Evolutionary conservation across 306 rosid genomes (phyloP).

Genomic region (Cicer cuneatum): DNA sequence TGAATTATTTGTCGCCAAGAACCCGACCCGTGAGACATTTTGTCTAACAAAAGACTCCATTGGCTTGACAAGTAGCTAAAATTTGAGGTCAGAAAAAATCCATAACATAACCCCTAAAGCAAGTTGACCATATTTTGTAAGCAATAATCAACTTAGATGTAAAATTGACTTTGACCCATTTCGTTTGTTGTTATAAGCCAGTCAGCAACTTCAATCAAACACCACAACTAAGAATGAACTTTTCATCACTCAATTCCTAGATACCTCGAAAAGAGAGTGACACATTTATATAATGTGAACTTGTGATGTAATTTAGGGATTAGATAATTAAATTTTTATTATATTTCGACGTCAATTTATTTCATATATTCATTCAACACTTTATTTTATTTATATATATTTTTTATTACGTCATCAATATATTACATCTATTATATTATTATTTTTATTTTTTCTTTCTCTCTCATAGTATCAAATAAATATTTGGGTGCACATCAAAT

Average conservation of each 20-base stretch:
- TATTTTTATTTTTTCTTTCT: no score
- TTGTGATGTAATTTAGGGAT: neutral
- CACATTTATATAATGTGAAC: conserved; percentile 1
- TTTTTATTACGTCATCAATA: no score
- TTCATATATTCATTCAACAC: no score
- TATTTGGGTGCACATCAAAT: no score
- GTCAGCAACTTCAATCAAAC: conserved; percentile 23
- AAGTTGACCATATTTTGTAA: conserved; percentile 42
- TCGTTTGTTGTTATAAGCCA: conserved; percentile 14
- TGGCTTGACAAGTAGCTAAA: conserved; percentile 39
- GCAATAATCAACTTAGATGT: conserved; percentile 20
- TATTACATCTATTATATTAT: no score
- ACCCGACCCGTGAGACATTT: conserved; percentile 45
- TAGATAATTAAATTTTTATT: neutral
- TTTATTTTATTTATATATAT: no score
- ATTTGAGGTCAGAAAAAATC: conserved; percentile 38
- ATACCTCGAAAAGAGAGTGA: conserved; percentile 4
- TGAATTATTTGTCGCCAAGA: conserved; percentile 33
- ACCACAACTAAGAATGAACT: conserved; percentile 14
- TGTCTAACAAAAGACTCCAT: conserved; percentile 32
- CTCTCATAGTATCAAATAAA: no score
- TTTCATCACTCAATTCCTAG: conserved; percentile 35
- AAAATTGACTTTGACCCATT: conserved; percentile 36
- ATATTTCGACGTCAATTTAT: neutral
- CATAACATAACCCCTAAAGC: conserved; percentile 28